Evolutionary conservation across 352 stramenopile species (phyloP).

Genomic region (Globisporangium nunn): DNA sequence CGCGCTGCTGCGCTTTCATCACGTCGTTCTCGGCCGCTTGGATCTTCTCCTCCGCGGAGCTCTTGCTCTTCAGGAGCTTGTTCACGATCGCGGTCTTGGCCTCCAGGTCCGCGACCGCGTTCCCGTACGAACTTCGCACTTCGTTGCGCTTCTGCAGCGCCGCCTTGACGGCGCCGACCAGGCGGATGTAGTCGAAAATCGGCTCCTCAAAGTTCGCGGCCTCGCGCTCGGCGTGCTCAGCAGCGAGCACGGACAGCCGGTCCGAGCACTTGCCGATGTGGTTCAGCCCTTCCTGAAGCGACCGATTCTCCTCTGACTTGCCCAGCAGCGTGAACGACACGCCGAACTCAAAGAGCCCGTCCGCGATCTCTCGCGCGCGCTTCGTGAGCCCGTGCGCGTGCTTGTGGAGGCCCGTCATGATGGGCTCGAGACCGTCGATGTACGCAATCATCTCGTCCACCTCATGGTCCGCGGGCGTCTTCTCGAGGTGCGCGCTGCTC

Average conservation of each 20-base stretch:
- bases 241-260: slow-evolving; percentile 85
- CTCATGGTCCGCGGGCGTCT: slow-evolving; percentile 89
- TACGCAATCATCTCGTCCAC: slow-evolving; percentile 96
- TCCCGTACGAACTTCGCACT: slow-evolving; percentile 84
- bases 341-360: slow-evolving; percentile 96
- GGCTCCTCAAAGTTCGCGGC: slow-evolving; percentile 92
- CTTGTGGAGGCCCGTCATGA: slow-evolving; percentile 94
- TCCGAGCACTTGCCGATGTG: slow-evolving; percentile 92
- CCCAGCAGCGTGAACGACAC: slow-evolving; percentile 93
- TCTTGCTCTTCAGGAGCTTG: slow-evolving; percentile 63
- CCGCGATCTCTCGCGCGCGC: slow-evolving; percentile 92
- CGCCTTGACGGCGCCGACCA: slow-evolving; percentile 93
- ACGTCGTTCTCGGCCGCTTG: slow-evolving; percentile 81
- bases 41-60: slow-evolving; percentile 79
- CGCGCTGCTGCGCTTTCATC: slow-evolving; percentile 72
- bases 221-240: slow-evolving; percentile 91
- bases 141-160: slow-evolving; percentile 91
- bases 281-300: slow-evolving; percentile 87
- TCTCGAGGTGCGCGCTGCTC: slow-evolving; percentile 48
- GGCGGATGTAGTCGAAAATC: slow-evolving; percentile 95
- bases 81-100: slow-evolving; percentile 52
- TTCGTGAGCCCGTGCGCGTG: slow-evolving; percentile 92
- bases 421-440: slow-evolving; percentile 92
- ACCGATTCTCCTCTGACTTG: slow-evolving; percentile 90
- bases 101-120: slow-evolving; percentile 85